Evolutionary conservation across 805 yeast species (phyloP), one percentile per base, ranked within the genome.

Genomic region (Nakazawaea anatomiae): DNA sequence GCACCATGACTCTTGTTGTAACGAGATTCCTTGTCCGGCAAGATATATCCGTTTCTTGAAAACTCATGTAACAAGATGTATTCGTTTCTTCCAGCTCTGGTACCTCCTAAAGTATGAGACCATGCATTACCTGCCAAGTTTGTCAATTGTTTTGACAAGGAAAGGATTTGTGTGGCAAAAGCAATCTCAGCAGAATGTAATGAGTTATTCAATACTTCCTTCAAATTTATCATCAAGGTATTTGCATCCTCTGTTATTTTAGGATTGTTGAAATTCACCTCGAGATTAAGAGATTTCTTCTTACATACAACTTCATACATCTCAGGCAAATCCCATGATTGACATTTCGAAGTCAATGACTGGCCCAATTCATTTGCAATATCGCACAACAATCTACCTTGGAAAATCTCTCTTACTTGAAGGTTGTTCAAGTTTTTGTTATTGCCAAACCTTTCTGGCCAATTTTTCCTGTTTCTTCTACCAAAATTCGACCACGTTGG

Each of bases 111-210:
- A 0, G 99, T 94, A 55, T 89, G 90, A 1, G 95, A 79, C 99
- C 99, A 94, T 0, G 97, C 92, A 65, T 94, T 94, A 59, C 99
- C 99, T 1, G 98, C 97, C 54, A 94, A 74, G 57, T 85, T 87
- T 1, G 99, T 94, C 60, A 94, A 74, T 62, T 91, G 96, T 59
- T 89, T 89, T 0, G 98, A 87, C 49, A 94, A 73, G 1, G 97
- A 89, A 49, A 94, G 69, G 52, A 94, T 84, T 67, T 94, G 98
- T 50, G 83, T 80, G 55, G 85, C 75, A 62, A 90, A 83, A 0
- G 96, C 90, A 51, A 94, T 73, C 50, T 86, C 86, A 2, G 90
- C 88, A 14, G 89, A 75, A 45, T 87, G 82, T 53, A 77, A 72
- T 8, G 92, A 87, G 60, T 83, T 83, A 10, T 70, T 66, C 38